Conservation (phyloP, 495 filamentous ascomycete genomes). For the Tuber borchii region DNA sequence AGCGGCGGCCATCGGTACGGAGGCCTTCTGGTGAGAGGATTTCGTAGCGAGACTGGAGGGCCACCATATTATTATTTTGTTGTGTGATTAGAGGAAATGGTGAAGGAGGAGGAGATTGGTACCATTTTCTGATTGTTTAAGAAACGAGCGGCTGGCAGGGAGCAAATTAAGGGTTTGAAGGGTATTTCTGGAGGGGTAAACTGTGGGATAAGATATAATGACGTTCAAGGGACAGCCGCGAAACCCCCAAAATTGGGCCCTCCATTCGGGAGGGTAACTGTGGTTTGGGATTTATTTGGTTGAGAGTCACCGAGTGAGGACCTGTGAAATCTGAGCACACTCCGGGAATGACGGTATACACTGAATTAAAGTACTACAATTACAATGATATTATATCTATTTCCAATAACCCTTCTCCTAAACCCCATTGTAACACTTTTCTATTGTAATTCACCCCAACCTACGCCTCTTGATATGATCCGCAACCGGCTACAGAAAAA, state of each 20-base stretch:
- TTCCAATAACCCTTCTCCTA: not conserved
- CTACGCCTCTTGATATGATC: not conserved
- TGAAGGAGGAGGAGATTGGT: not conserved
- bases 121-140: slow-evolving; percentile 8
- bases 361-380: not conserved
- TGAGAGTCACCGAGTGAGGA: not conserved
- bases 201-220: not conserved
- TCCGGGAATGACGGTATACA: not conserved
- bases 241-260: not conserved
- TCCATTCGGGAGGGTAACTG: not conserved
- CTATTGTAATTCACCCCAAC: not conserved
- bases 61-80: slow-evolving; percentile 6
- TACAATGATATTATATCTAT: not conserved
- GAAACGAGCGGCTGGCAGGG: not conserved
- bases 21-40: slow-evolving; percentile 42
- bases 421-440: slow-evolving; percentile 3
- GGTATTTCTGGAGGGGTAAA: not conserved
- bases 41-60: slow-evolving; percentile 38
- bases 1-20: slow-evolving; percentile 59
- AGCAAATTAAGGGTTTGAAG: not conserved
- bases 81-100: not conserved
- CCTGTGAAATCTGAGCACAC: not conserved
- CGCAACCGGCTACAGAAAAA: not conserved
- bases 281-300: too few relatives aligned
- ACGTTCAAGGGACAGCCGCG: not conserved